Conservation (phyloP, 2,329 filamentous ascomycete genomes). For the Remersonia thermophila region DNA sequence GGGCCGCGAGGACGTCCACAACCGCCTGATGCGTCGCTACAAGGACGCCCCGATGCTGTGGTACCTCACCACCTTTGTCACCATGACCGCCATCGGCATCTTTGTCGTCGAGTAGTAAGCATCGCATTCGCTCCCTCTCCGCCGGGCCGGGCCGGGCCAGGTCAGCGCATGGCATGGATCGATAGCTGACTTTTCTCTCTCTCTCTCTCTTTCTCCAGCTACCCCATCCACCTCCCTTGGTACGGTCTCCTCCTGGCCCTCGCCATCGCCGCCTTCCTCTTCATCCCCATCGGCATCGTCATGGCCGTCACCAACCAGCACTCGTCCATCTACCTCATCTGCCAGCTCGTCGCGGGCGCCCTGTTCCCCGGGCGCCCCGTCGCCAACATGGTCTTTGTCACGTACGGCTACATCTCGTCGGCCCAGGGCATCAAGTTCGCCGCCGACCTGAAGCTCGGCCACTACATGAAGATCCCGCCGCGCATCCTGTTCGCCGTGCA, state of each 20-base stretch:
- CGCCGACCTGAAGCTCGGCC: conserved; percentile 73
- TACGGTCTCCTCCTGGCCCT: conserved; percentile 73
- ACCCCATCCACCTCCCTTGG: conserved; percentile 74
- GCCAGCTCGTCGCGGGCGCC: conserved; percentile 70
- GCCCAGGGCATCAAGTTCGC: conserved; percentile 85
- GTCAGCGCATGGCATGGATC: too few species aligned
- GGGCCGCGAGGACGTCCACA: conserved; percentile 69
- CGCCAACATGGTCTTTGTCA: conserved; percentile 88
- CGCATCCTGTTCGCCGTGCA: conserved; percentile 69
- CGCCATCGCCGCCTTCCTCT: conserved; percentile 65
- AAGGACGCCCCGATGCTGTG: conserved; percentile 69
- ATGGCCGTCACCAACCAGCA: conserved; percentile 90
- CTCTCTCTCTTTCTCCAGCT: conserved; percentile 31
- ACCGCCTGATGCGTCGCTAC: conserved; percentile 71
- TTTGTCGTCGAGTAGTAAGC: conserved; percentile 75
- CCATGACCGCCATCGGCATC: conserved; percentile 67
- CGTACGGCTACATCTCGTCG: conserved; percentile 80
- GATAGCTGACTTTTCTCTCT: too few species aligned
- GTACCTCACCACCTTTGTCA: conserved; percentile 65
- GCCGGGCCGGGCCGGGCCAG: too few species aligned
- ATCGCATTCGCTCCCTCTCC: background rate
- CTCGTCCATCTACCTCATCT: conserved; percentile 75
- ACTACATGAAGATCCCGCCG: conserved; percentile 80
- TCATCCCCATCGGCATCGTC: conserved; percentile 83
- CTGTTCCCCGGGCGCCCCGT: conserved; percentile 76